These are phyloP conservation scores for Penium margaritaceum DNA, from an alignment of 139 green algal species.

Conservation along the genomic window DNA sequence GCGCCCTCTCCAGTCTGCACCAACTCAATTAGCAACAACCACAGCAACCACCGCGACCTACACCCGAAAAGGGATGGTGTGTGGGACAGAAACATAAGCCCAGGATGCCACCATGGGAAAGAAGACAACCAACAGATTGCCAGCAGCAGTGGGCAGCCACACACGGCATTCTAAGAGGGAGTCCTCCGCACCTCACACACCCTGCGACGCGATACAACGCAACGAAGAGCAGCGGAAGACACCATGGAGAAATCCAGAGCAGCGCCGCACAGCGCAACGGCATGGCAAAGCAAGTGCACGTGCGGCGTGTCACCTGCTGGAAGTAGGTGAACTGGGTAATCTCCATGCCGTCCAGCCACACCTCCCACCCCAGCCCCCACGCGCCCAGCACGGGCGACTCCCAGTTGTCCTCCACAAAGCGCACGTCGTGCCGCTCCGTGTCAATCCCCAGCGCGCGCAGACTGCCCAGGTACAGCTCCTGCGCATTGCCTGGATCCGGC, in stretches of 20 bases:
- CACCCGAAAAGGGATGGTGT: no score
- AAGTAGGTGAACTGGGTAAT: conserved; percentile 99
- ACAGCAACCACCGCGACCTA: no score
- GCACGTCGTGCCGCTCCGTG: conserved; percentile 69
- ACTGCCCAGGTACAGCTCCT: conserved; percentile 90
- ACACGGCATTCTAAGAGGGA: background rate
- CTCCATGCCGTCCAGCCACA: conserved; percentile 97
- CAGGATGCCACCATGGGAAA: no score
- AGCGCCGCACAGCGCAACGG: no score
- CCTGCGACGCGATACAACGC: no score
- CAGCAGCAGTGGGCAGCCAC: background rate
- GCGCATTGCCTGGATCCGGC: conserved; percentile 88
- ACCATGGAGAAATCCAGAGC: no score
- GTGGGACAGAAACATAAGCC: no score
- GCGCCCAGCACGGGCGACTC: conserved; percentile 89
- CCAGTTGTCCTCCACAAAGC: conserved; percentile 99
- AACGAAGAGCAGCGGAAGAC: no score
- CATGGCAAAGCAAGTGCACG: background rate
- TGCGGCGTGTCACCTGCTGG: conserved; percentile 64
- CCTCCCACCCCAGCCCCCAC: conserved; percentile 96
- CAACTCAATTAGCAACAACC: no score
- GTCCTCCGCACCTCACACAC: background rate
- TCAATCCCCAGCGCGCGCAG: conserved; percentile 76
- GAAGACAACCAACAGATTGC: background rate
- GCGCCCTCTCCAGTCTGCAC: no score